Base-by-base conservation (phyloP, 2,329 filamentous ascomycete species). In the Penicillium sp. region DNA sequence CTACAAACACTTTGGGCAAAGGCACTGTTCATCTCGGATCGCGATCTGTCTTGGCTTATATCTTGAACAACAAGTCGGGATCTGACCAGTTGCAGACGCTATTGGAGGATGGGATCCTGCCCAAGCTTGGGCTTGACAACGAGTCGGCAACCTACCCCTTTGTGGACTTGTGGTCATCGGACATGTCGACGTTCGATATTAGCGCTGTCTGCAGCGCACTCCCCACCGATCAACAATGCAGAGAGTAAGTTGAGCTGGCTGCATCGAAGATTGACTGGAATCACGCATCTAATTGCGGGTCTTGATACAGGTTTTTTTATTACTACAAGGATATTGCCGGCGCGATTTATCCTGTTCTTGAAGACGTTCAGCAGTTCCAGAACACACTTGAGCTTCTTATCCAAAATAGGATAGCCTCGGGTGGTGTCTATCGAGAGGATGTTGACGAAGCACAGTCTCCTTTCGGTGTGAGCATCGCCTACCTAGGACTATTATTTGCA, bases 61-160 rank as follows among this genome's bases (percentile, higher is more conserved):
- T 88, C 36, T 76, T 83, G 64, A 81, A 82, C 27, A 81, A 84
- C 24, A 81, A 83, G 37, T 78, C 85, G 13, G 76, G 77, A 16
- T 76, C 77, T 11, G 75, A 78, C 39, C 77, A 80, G 61, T 71
- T 79, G 4, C 81, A 85, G 62, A 82, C 86, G 50, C 73, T 87
- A 13, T 72, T 87, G 46, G 84, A 86, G 63, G 85, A 85, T 64
- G 85, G 83, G 49, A 85, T 88, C 63, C 72, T 88, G 22, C 85
- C 85, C 0, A 83, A 87, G 55, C 80, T 88, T 57, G 85, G 85
- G 2, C 77, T 88, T 36, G 85, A 87, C 67, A 87, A 88, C 64
- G 85, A 87, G 66, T 85, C 82, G 39, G 84, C 84, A 4, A 87
- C 85, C 9, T 88, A 88, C 67, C 85, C 85, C 6, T 88, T 88